phyloP scores from a whole-genome alignment of 2,329 filamentous ascomycete genomes.

The Fusarium austroafricanum region DNA sequence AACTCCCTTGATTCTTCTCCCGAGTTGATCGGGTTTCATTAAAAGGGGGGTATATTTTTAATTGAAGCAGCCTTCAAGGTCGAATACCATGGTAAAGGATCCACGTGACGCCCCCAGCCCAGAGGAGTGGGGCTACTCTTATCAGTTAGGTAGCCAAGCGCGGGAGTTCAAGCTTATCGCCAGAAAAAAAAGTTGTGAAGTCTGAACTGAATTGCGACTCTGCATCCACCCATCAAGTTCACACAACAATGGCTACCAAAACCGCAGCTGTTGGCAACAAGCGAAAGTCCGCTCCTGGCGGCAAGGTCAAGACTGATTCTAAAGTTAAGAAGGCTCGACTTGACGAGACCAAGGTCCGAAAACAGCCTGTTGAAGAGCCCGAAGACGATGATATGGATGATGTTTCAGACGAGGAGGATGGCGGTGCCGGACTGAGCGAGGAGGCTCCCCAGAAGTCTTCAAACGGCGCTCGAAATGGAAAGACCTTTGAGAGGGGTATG shows the following conservation, averaged over 20 bases:
- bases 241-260: constrained; percentile 61
- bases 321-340: constrained; percentile 65
- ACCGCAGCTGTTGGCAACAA: constrained; percentile 62
- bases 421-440: constrained; percentile 61
- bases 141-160: constrained; percentile 31
- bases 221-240: constrained; percentile 32
- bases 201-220: constrained; percentile 33
- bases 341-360: constrained; percentile 48
- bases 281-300: constrained; percentile 63
- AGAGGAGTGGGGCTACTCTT: constrained; percentile 21
- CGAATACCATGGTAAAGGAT: background rate
- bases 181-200: constrained; percentile 44
- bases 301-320: constrained; percentile 58
- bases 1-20: too few species aligned
- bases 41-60: background rate
- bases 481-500: constrained; percentile 58
- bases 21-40: too few species aligned
- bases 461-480: constrained; percentile 50
- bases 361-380: constrained; percentile 55
- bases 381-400: constrained; percentile 59
- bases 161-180: constrained; percentile 34
- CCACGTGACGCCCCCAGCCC: constrained; percentile 21
- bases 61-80: background rate
- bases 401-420: constrained; percentile 66
- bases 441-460: constrained; percentile 53